phyloP scores from a whole-genome alignment of 345 rosid species.

The Cardamine occulta region DNA sequence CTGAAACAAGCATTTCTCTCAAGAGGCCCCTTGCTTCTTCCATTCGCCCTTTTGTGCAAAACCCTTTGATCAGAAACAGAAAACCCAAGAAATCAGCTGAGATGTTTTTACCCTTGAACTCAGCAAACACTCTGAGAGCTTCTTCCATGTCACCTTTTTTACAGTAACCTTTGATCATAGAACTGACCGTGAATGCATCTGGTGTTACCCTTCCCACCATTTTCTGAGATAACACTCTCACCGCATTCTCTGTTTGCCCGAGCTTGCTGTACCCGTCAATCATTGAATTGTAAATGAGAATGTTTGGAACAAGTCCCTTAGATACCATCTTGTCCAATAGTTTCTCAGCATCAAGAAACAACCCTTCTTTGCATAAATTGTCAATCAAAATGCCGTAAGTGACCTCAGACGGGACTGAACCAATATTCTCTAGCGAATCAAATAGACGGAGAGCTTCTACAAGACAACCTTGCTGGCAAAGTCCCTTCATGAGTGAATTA shows the following conservation, averaged over 20 bases:
- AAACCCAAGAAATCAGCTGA: slow-evolving; percentile 83
- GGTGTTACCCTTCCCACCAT: slow-evolving; percentile 53
- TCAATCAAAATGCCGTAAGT: slow-evolving; percentile 71
- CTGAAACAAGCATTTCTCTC: slow-evolving; percentile 84
- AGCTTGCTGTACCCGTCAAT: slow-evolving; percentile 65
- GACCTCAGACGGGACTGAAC: slow-evolving; percentile 61
- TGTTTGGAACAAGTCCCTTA: slow-evolving; percentile 53
- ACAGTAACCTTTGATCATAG: slow-evolving; percentile 71
- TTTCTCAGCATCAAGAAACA: slow-evolving; percentile 63
- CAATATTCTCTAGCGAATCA: slow-evolving; percentile 71
- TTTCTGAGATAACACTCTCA: slow-evolving; percentile 52
- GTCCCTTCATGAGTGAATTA: slow-evolving; percentile 69
- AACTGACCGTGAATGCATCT: slow-evolving; percentile 74
- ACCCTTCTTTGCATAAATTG: slow-evolving; percentile 67
- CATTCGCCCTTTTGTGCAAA: slow-evolving; percentile 83
- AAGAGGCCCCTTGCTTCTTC: slow-evolving; percentile 81
- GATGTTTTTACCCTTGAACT: slow-evolving; percentile 56
- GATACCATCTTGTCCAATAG: slow-evolving; percentile 63
- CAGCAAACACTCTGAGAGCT: slow-evolving; percentile 61
- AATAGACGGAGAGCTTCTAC: slow-evolving; percentile 85
- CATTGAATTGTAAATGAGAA: slow-evolving; percentile 66
- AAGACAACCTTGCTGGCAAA: slow-evolving; percentile 81
- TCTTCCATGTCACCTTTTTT: slow-evolving; percentile 79
- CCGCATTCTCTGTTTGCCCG: slow-evolving; percentile 68
- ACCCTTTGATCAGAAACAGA: slow-evolving; percentile 68